Base-by-base conservation (phyloP, 805 yeast species). In the Ogataea polymorpha region DNA sequence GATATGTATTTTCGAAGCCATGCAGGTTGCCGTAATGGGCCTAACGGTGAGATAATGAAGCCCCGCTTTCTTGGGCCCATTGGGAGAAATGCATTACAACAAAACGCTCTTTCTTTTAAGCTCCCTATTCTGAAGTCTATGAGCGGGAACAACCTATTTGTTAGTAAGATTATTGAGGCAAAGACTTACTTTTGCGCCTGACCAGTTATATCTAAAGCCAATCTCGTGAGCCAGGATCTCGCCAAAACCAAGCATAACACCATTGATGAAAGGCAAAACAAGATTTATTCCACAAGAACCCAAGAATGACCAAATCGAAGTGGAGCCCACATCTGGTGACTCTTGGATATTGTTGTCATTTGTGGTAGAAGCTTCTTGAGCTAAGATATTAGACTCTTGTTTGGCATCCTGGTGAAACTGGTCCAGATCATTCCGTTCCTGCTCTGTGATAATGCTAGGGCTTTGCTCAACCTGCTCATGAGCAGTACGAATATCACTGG, bases 181-280 rank as follows among this genome's bases (percentile, higher is more conserved):
- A 6, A 26, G 6, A 48, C 52, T 62, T 37, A 79, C 88, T 55
- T 72, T 74, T 11, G 89, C 89, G 5, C 84, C 88, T 16, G 70
- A 56, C 86, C 93, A 85, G 32, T 86, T 80, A 65, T 77, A 82
- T 35, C 73, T 71, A 68, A 86, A 86, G 5, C 96, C 95, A 29
- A 91, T 65, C 56, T 91, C 97, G 59, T 90, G 96, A 7, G 98
- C 98, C 44, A 87, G 68, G 15, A 91, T 80, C 67, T 91, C 98
- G 2, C 98, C 98, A 60, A 91, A 88, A 0, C 98, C 98, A 37
- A 91, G 74, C 96, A 90, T 90, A 64, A 91, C 69, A 7, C 98
- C 98, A 55, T 91, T 91, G 51, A 91, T 70, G 55, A 91, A 89
- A 2, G 98, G 98, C 33, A 91, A 65, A 2, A 89, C 58, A 51